Evolutionary conservation across 768 basidiomycete genomes (phyloP), one percentile per base, ranked within the genome.

Genomic region (Boletus reticulatus): DNA sequence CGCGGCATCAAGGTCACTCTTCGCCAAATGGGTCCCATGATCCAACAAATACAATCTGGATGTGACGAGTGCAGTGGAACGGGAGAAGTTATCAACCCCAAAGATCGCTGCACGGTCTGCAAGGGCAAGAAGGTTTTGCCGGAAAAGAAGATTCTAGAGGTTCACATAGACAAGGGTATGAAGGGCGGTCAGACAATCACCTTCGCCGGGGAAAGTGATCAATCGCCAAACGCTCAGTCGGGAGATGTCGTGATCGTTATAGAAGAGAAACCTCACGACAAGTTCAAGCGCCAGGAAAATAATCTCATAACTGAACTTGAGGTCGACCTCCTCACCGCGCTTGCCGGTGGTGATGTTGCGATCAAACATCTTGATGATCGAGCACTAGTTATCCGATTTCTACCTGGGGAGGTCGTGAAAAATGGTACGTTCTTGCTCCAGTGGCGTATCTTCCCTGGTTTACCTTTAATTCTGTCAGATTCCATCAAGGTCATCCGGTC

Each of bases 21-120:
- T 58, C 90, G 97, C 58, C 97, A 98, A 73, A 91, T 99, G 85
- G 97, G 97, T 27, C 97, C 97, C 6, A 99, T 99, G 97, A 92
- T 99, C 64, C 97, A 99, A 74, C 96, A 99, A 75, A 92, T 98
- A 63, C 97, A 98, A 71, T 91, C 93, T 51, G 81, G 85, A 43
- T 99, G 97, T 77, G 85, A 88, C 69, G 97, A 98, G 16, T 99
- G 97, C 72, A 83, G 80, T 48, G 97, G 92, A 16, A 83, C 85
- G n/a, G 97, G 97, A 62, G 96, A 99, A 74, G 80, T 94, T 64
- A 97, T 99, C 79, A 94, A 93, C 72, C 68, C 76, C 53, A 98
- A 94, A 73, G 94, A 98, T 78, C 82, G 89, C 56, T 99, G 97
- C 83, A 81, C 84, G 70, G 78, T 76, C 34, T 99, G 97, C 82